A percentile compares a stretch with the other conserved stretches of the same genome.
phyloP scores from a whole-genome alignment of 305 asterid species.

The Fraxinus greggii region DNA sequence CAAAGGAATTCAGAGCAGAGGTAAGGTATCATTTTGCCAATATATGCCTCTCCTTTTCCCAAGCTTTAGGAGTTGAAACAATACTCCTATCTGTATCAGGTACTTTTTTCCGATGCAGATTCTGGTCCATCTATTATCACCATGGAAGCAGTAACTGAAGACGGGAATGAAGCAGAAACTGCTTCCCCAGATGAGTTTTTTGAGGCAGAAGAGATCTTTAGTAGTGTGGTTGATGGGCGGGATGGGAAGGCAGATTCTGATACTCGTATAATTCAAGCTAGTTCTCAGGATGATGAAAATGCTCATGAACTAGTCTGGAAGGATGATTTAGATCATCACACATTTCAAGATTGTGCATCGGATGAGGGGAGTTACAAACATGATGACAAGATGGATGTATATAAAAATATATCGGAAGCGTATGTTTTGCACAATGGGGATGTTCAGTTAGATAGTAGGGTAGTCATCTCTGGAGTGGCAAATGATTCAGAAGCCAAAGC shows the following conservation, averaged over 20 bases:
- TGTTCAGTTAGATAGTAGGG: constrained; percentile 28
- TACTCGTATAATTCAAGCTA: constrained; percentile 39
- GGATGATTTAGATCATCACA: constrained; percentile 57
- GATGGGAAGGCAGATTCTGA: constrained; percentile 62
- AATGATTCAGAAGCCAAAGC: constrained; percentile 31
- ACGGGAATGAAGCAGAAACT: constrained; percentile 65
- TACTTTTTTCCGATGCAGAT: constrained; percentile 86
- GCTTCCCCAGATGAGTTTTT: constrained; percentile 83
- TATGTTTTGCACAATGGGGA: constrained; percentile 27
- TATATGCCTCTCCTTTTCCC: constrained; percentile 24
- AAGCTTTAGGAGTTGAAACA: constrained; percentile 40
- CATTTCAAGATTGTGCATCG: constrained; percentile 82
- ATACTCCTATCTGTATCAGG: constrained; percentile 59
- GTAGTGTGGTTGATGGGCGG: constrained; percentile 56
- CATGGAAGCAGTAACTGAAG: constrained; percentile 54
- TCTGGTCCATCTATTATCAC: constrained; percentile 50
- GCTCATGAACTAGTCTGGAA: constrained; percentile 41
- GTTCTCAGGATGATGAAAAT: constrained; percentile 40
- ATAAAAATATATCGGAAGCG: constrained; percentile 25
- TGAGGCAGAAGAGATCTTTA: constrained; percentile 97
- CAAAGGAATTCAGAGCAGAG: constrained; percentile 84
- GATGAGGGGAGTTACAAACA: constrained; percentile 56
- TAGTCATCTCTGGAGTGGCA: constrained; percentile 32
- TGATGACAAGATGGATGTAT: constrained; percentile 26
- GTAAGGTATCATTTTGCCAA: constrained; percentile 44